A percentile compares a stretch with the other conserved stretches of the same genome.
Evolutionary conservation across 2,329 filamentous ascomycete genomes (phyloP).

Genomic region (Aspergillus fructus): DNA sequence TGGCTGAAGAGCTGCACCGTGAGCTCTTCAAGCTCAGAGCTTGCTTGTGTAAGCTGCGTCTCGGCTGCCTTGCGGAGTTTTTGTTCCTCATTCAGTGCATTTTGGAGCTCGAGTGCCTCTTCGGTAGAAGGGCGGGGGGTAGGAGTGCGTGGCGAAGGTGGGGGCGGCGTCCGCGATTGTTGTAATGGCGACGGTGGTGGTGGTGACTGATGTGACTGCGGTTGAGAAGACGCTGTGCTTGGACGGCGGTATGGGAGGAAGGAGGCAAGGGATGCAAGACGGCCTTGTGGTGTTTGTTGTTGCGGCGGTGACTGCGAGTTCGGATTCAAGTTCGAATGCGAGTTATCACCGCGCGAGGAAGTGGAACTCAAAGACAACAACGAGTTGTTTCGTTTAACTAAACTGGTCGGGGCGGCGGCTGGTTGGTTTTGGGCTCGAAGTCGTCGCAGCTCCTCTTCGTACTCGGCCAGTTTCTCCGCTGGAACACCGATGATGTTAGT

Average conservation of each 20-base stretch:
- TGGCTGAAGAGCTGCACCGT: slow-evolving; percentile 61
- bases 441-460: slow-evolving; percentile 61
- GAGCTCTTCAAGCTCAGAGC: slow-evolving; percentile 61
- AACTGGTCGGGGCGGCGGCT: slow-evolving; percentile 18
- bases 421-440: slow-evolving; percentile 38
- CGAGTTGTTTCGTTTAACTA: slow-evolving; percentile 24
- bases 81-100: slow-evolving; percentile 56
- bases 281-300: slow-evolving; percentile 22
- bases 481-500: neutral
- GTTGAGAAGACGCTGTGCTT: slow-evolving; percentile 26
- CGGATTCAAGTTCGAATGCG: slow-evolving; percentile 40
- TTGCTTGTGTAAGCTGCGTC: slow-evolving; percentile 53
- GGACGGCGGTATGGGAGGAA: slow-evolving; percentile 40
- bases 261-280: slow-evolving; percentile 39
- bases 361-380: slow-evolving; percentile 27
- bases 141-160: slow-evolving; percentile 22
- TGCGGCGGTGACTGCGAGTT: slow-evolving; percentile 26
- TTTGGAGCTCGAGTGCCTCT: slow-evolving; percentile 48
- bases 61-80: slow-evolving; percentile 58
- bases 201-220: slow-evolving; percentile 14
- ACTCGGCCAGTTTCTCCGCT: slow-evolving; percentile 61
- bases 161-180: slow-evolving; percentile 16
- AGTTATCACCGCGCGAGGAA: neutral
- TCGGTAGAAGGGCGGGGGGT: slow-evolving; percentile 24
- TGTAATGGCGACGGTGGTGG: neutral